Evolutionary conservation across 768 basidiomycete species (phyloP), one percentile per base, ranked within the genome.

Genomic region (Rhizopogon roseolus): DNA sequence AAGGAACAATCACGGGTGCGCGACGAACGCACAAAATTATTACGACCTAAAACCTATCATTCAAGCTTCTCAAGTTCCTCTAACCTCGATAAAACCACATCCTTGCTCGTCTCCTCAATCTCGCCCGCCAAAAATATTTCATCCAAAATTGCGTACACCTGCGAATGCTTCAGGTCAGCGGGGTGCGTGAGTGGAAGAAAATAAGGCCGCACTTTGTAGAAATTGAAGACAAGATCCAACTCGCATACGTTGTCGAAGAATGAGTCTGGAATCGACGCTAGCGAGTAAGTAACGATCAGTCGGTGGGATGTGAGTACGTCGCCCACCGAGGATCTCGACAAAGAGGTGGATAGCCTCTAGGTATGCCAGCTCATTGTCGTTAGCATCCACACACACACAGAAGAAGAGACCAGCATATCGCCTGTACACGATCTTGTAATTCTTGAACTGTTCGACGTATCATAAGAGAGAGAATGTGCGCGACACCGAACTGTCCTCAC

Each of bases 171-270:
- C 16, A 2, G 22, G 17, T 16, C 10, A 6, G 40, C 56, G 36
- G 22, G 42, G 34, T 11, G 49, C 29, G 19, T 32, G 25, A 56
- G 69, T 2, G 2, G 11, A 3, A 36, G 7, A 43, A 50, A 16
- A n/a, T n/a, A 1, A 25, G 49, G 25, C 43, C 43, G 17, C 40
- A 88, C 92, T 77, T 98, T 98, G 73, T 98, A 97, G 68, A 98
- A 99, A 70, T 98, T 98, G 77, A 98, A 99, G 2, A 99, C 97
- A 0, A 99, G 81, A 66, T 98, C 97, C 29, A 98, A 77, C 69
- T 98, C 95, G 73, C 97, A 98, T 1, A 99, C 97, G 61, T 99
- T 98, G 66, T 98, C 94, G 64, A 99, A 99, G 77, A 98, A 99
- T 0, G 94, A 85, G 67, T 98, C 96, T 97, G 54, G 3, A 52